These are phyloP conservation scores for Volvariella surrecta DNA, from an alignment of 1,284 basidiomycete species.

Conservation along the genomic window DNA sequence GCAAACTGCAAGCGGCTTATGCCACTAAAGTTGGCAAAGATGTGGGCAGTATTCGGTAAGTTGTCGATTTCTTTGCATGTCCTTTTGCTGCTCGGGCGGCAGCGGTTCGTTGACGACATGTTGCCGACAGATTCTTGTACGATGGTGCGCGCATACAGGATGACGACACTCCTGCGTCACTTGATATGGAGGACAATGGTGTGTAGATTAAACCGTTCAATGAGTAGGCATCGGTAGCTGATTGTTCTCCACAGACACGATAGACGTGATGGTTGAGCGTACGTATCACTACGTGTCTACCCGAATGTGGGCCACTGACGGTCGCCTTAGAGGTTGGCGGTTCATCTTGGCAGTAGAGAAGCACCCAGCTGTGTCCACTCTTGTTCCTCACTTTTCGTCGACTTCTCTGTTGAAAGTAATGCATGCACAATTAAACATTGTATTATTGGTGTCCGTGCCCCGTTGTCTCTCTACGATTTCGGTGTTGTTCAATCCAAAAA, in stretches of 20 bases:
- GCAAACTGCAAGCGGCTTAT: constrained; percentile 91
- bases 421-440: no score
- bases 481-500: no score
- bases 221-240: constrained; percentile 4
- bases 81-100: constrained; percentile 3
- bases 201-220: constrained; percentile 20
- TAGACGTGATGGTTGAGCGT: constrained; percentile 93
- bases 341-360: neutral
- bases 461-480: no score
- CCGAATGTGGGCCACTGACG: neutral
- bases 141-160: constrained; percentile 79
- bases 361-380: no score
- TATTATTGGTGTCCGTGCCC: no score
- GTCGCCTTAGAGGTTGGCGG: constrained; percentile 19
- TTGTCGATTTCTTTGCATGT: constrained; percentile 10
- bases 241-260: constrained; percentile 64
- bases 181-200: constrained; percentile 87
- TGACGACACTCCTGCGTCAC: constrained; percentile 74
- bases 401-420: no score
- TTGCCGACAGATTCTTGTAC: constrained; percentile 65
- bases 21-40: constrained; percentile 92
- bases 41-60: constrained; percentile 77
- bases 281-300: constrained; percentile 25
- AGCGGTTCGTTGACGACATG: neutral
- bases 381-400: no score